A percentile compares a stretch with the other conserved stretches of the same genome.
Conservation (phyloP, 1,284 basidiomycete genomes). For the Fistulinella cinereoalba region DNA sequence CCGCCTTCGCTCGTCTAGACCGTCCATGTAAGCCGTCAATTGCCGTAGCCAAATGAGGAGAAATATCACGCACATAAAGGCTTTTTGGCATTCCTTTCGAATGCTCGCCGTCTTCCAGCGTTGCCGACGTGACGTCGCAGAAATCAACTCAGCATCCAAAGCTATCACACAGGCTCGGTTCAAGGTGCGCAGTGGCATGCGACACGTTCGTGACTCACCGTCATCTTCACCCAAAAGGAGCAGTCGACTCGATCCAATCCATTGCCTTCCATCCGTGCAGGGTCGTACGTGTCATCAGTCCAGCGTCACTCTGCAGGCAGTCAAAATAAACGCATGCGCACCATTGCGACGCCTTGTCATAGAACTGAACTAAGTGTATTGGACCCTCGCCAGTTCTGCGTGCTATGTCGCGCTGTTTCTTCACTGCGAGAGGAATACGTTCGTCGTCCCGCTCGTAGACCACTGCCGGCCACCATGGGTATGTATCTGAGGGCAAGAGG, state of each 20-base stretch:
- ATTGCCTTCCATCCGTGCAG: conserved; percentile 43
- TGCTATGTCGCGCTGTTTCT: conserved; percentile 35
- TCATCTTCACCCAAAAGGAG: conserved; percentile 55
- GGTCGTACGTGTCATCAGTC: too few relatives aligned
- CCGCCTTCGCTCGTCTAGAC: conserved; percentile 43
- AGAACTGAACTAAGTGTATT: conserved; percentile 65
- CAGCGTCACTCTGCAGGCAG: not conserved
- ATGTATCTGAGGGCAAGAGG: conserved; percentile 51
- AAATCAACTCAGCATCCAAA: conserved; percentile 51
- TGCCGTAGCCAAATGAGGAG: not conserved
- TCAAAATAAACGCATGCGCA: conserved; percentile 26
- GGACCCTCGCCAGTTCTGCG: conserved; percentile 35
- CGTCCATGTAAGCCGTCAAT: not conserved
- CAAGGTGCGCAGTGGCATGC: too few relatives aligned
- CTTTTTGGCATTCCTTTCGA: conserved; percentile 46
- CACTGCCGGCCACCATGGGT: conserved; percentile 67
- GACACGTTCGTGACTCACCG: too few relatives aligned
- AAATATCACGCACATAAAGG: conserved; percentile 42
- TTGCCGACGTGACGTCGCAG: conserved; percentile 42
- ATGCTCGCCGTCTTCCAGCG: conserved; percentile 47
- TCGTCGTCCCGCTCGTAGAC: conserved; percentile 52
- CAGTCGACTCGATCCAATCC: conserved; percentile 48
- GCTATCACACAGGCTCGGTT: too few relatives aligned
- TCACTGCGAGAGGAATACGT: conserved; percentile 49
- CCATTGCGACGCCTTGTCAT: conserved; percentile 61